Conservation (phyloP, 805 yeast species). For the Candida hungchunana region DNA sequence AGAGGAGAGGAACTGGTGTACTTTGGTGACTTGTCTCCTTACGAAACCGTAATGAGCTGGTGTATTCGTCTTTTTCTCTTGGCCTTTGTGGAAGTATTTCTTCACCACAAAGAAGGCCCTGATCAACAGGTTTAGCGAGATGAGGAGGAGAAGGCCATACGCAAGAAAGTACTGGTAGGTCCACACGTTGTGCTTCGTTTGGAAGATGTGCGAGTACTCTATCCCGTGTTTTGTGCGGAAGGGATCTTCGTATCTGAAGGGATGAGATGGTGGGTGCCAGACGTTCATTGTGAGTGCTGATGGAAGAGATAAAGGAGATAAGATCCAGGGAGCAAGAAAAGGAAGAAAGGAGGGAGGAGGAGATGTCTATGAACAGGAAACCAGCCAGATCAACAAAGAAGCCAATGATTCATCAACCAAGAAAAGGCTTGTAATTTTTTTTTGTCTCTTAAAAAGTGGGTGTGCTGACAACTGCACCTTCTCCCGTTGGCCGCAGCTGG, state of each 20-base stretch:
- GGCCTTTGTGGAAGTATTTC: constrained; percentile 1
- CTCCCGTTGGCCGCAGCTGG: too few relatives aligned
- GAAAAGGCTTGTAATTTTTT: too few relatives aligned
- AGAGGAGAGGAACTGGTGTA: constrained; percentile 7
- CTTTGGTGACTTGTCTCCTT: constrained; percentile 4
- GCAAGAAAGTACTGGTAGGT: constrained; percentile 20
- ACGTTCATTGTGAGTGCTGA: constrained; percentile 6
- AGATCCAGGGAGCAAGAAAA: neutral
- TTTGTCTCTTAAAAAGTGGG: too few relatives aligned
- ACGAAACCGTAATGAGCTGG: constrained; percentile 1
- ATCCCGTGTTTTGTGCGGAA: constrained; percentile 19
- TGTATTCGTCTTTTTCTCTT: neutral
- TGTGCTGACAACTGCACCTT: neutral
- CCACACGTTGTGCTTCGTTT: constrained; percentile 21
- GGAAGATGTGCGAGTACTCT: constrained; percentile 20
- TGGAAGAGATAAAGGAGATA: constrained; percentile 2
- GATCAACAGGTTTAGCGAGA: neutral
- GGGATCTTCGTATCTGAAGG: constrained; percentile 22
- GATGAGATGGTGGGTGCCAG: constrained; percentile 12
- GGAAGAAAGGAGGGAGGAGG: too few relatives aligned
- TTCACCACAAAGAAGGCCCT: neutral
- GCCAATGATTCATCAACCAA: too few relatives aligned
- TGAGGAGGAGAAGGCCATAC: constrained; percentile 1
- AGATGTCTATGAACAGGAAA: too few relatives aligned
- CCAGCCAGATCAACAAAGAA: too few relatives aligned